Evolutionary conservation across 805 yeast species (phyloP).

Genomic region (Metschnikowia peoriensis): DNA sequence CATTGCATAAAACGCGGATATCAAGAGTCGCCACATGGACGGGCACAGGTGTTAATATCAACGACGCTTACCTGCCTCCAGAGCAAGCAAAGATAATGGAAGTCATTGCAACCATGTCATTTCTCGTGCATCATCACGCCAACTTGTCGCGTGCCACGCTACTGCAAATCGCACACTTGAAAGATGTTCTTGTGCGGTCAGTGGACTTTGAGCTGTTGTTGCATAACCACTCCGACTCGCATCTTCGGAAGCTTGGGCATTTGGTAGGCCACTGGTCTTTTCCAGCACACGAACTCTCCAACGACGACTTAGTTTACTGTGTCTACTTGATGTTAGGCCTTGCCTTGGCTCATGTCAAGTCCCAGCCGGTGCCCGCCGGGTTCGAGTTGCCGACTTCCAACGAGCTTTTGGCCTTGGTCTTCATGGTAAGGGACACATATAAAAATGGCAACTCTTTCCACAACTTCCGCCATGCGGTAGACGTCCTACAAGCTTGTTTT

Average conservation of each 20-base stretch:
- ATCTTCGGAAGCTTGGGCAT: constrained; percentile 32
- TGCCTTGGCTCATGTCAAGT: constrained; percentile 32
- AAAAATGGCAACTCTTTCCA: constrained; percentile 88
- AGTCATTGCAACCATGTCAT: constrained; percentile 38
- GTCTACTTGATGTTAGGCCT: constrained; percentile 53
- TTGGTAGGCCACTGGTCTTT: constrained; percentile 64
- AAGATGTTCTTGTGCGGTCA: constrained; percentile 25
- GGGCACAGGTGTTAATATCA: constrained; percentile 27
- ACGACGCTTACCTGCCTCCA: constrained; percentile 18
- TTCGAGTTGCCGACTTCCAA: constrained; percentile 28
- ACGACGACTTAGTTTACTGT: constrained; percentile 65
- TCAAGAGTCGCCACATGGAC: constrained; percentile 45
- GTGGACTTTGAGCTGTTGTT: constrained; percentile 32
- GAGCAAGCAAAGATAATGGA: constrained; percentile 19
- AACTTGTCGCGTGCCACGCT: constrained; percentile 25
- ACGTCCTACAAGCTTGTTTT: constrained; percentile 88
- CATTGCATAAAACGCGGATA: constrained; percentile 30
- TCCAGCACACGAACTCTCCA: constrained; percentile 61
- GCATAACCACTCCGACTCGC: constrained; percentile 22
- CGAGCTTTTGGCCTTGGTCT: constrained; percentile 56
- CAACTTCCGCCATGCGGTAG: constrained; percentile 93
- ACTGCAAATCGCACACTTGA: constrained; percentile 23
- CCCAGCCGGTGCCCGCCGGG: constrained; percentile 7
- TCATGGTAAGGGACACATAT: constrained; percentile 74
- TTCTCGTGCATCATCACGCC: constrained; percentile 23